Conservation (phyloP, 2,329 filamentous ascomycete genomes). For the Dryadomyces quercivorus region DNA sequence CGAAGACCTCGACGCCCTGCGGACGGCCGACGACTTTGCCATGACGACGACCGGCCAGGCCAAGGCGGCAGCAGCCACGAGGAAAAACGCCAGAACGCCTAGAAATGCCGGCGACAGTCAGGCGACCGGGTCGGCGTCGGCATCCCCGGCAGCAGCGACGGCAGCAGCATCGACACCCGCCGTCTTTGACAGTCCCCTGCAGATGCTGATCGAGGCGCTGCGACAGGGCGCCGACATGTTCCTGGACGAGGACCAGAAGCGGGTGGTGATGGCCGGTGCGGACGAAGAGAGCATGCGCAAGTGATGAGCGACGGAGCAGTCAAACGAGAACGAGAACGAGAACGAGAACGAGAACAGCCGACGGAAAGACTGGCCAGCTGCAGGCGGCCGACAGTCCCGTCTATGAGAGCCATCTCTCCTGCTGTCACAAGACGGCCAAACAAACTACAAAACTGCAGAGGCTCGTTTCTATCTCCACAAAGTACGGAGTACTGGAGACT, state of each 20-base stretch:
- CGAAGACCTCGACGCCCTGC: constrained; percentile 61
- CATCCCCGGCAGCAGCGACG: background rate
- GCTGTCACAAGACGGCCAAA: too few relatives aligned
- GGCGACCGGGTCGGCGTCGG: background rate
- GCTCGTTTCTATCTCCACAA: too few relatives aligned
- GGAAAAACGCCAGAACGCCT: background rate
- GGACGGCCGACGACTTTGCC: constrained; percentile 58
- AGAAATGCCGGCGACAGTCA: too few relatives aligned
- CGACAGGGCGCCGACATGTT: constrained; percentile 56
- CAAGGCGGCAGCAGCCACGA: background rate
- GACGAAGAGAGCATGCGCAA: background rate
- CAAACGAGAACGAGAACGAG: background rate
- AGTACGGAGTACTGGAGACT: too few relatives aligned
- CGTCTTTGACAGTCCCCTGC: constrained; percentile 30
- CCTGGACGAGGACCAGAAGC: constrained; percentile 29
- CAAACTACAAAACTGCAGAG: too few relatives aligned
- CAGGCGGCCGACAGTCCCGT: too few relatives aligned
- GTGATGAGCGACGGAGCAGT: background rate
- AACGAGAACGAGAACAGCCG: background rate
- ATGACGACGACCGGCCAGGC: constrained; percentile 39
- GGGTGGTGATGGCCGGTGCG: constrained; percentile 13
- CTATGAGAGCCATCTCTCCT: too few relatives aligned
- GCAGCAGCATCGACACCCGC: background rate
- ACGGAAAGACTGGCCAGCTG: background rate
- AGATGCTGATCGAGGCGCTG: constrained; percentile 54